phyloP scores from a whole-genome alignment of 139 green algal species.

The Spirogloea muscicola region DNA sequence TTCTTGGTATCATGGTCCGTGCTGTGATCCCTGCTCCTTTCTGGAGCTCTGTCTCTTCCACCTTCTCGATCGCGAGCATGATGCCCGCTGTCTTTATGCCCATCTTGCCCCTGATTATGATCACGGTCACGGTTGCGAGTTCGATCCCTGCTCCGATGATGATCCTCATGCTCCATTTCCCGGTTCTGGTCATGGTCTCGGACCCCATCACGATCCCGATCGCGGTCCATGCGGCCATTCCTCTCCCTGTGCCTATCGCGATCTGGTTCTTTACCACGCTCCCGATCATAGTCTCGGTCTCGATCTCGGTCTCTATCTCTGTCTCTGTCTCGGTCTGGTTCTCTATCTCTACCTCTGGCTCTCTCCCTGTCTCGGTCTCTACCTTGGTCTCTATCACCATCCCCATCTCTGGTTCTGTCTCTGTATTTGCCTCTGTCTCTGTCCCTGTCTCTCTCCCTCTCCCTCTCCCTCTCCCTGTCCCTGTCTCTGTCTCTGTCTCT shows the following conservation, averaged over 20 bases:
- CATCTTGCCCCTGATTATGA: no score
- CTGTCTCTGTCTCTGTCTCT: constrained; percentile 2
- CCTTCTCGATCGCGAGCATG: background rate
- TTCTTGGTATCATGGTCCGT: no score
- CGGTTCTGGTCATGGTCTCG: background rate
- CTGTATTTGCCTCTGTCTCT: background rate
- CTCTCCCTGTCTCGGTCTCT: constrained; percentile 5
- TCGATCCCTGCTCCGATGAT: background rate
- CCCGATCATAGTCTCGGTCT: background rate
- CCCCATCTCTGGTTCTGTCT: constrained; percentile 26
- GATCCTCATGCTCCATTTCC: no score
- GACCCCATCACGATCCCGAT: background rate
- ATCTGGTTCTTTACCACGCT: background rate
- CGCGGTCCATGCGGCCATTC: background rate
- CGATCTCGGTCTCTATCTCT: background rate
- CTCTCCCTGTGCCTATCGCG: background rate
- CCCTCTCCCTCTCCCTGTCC: background rate
- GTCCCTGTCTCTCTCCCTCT: constrained; percentile 18
- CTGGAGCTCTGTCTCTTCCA: background rate
- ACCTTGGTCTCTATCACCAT: constrained; percentile 7
- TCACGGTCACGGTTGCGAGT: background rate
- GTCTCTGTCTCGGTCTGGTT: background rate
- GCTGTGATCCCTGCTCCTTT: background rate
- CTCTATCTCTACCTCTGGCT: constrained; percentile 5
- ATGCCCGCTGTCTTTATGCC: no score